phyloP scores from a whole-genome alignment of 139 green algal genomes.

The Volvox reticuliferus region DNA sequence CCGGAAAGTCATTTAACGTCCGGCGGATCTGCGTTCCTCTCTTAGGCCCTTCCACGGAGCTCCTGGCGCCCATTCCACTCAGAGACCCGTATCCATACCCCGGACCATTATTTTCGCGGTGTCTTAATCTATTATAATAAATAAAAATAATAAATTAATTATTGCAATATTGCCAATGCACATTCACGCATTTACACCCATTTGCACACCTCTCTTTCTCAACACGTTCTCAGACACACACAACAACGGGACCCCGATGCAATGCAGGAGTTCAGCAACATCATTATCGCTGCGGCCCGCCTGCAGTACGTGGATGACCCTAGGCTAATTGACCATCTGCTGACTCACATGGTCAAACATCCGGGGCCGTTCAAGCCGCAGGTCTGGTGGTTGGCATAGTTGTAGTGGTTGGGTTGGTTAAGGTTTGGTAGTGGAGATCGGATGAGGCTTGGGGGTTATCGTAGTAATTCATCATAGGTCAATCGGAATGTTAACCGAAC shows the following conservation, averaged over 20 bases:
- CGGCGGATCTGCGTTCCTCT: too few species aligned
- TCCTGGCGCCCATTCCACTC: too few species aligned
- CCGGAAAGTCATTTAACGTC: too few species aligned
- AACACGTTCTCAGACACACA: neutral
- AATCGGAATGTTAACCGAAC: neutral
- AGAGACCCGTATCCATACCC: too few species aligned
- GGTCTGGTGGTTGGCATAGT: neutral
- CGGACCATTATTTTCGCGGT: neutral
- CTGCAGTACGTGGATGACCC: neutral
- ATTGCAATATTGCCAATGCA: neutral
- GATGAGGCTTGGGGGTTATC: neutral
- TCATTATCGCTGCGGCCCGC: constrained; percentile 4
- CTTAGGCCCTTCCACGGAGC: too few species aligned
- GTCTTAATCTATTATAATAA: neutral
- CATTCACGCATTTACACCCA: too few species aligned
- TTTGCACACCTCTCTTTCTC: neutral
- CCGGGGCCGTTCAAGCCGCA: constrained; percentile 44
- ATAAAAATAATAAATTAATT: neutral
- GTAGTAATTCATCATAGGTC: neutral
- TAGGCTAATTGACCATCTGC: neutral
- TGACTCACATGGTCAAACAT: neutral
- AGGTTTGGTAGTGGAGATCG: neutral
- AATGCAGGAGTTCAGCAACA: constrained; percentile 23
- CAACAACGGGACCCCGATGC: neutral
- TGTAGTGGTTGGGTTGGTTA: neutral